Evolutionary conservation across 2,329 filamentous ascomycete species (phyloP).

Genomic region (Calonectria honghensis): DNA sequence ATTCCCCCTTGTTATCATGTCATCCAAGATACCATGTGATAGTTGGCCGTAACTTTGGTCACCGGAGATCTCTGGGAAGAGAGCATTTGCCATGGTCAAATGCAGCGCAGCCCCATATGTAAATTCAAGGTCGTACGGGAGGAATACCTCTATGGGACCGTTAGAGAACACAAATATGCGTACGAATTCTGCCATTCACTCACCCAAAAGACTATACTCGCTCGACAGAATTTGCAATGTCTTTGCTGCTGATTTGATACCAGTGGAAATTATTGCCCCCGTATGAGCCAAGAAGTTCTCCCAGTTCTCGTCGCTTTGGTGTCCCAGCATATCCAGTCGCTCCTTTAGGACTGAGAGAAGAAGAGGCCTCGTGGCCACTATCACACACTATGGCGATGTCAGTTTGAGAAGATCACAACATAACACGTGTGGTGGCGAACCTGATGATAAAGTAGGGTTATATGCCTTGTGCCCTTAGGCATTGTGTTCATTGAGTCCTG

Average conservation of each 20-base stretch:
- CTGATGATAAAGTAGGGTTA: conserved; percentile 63
- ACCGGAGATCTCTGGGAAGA: conserved; percentile 58
- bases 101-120: conserved; percentile 60
- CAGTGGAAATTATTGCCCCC: conserved; percentile 60
- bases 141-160: conserved; percentile 58
- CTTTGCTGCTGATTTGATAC: conserved; percentile 64
- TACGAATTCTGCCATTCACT: background rate
- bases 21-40: conserved; percentile 57
- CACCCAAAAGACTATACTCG: conserved; percentile 61
- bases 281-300: conserved; percentile 59
- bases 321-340: conserved; percentile 55
- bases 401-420: background rate
- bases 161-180: background rate
- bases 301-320: conserved; percentile 54
- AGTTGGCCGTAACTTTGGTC: conserved; percentile 48
- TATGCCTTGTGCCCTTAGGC: conserved; percentile 61
- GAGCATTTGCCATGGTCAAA: conserved; percentile 60
- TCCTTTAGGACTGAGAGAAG: conserved; percentile 63
- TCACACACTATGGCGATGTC: conserved; percentile 57
- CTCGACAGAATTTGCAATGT: conserved; percentile 61
- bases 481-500: conserved; percentile 59
- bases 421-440: conserved; percentile 45
- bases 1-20: conserved; percentile 60
- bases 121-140: conserved; percentile 63
- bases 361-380: conserved; percentile 62